Percentiles rank a stretch among this genome's conserved stretches.
phyloP scores from a whole-genome alignment of 768 basidiomycete species.

The Hemileccinum rubropunctum region DNA sequence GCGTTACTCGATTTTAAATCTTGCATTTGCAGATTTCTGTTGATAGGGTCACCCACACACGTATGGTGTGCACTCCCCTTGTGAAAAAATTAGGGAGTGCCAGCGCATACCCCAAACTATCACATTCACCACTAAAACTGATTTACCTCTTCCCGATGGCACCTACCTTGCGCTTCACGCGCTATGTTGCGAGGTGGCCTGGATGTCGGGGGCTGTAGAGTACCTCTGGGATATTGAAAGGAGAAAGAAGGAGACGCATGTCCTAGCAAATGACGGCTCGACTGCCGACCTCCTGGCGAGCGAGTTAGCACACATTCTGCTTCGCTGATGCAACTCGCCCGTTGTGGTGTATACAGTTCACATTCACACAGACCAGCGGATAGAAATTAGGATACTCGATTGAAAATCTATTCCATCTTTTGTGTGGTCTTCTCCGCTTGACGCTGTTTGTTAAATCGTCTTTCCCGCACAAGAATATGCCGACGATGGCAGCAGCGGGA shows the following conservation, averaged over 20 bases:
- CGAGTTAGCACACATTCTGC: neutral
- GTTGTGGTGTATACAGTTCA: neutral
- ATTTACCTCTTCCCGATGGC: neutral
- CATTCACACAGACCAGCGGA: neutral
- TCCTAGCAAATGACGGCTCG: neutral
- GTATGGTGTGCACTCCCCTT: too few species aligned
- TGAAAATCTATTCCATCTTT: neutral
- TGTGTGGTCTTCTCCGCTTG: neutral
- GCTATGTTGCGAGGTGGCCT: too few species aligned
- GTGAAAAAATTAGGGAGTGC: too few species aligned
- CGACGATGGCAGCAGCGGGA: conserved; percentile 50
- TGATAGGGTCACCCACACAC: too few species aligned
- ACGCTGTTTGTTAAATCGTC: conserved; percentile 20
- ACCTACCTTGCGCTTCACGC: neutral
- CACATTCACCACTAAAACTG: neutral
- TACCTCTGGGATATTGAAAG: neutral
- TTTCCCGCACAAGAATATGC: conserved; percentile 49
- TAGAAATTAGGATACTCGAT: neutral
- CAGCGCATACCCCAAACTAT: too few species aligned
- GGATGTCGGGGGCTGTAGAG: neutral
- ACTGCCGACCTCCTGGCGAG: neutral
- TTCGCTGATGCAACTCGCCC: neutral
- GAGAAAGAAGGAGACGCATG: neutral
- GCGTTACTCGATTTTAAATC: neutral
- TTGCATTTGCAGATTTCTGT: neutral